These are phyloP conservation scores for Escallonia rubra DNA, from an alignment of 129 eudicot species.

Conservation along the genomic window DNA sequence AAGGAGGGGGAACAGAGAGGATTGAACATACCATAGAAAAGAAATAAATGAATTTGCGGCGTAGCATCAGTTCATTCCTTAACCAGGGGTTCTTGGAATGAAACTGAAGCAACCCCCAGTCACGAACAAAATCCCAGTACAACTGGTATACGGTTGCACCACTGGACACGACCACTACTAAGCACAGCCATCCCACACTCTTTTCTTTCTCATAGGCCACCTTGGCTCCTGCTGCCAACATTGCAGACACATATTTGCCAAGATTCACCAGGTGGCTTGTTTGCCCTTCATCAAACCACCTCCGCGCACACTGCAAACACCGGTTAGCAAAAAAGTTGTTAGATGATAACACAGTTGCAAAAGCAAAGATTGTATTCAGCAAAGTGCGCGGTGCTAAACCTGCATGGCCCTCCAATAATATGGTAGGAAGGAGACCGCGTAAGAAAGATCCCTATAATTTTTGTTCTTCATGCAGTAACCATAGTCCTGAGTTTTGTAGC, in stretches of 20 bases:
- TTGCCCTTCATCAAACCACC: slow-evolving; percentile 98
- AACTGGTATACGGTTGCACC: slow-evolving; percentile 83
- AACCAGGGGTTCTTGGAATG: slow-evolving; percentile 98
- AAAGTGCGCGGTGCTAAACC: slow-evolving; percentile 29
- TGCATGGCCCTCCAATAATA: slow-evolving; percentile 99
- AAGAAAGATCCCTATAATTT: slow-evolving; percentile 79
- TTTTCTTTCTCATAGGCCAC: slow-evolving; percentile 90
- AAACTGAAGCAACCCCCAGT: slow-evolving; percentile 94
- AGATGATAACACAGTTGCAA: neutral
- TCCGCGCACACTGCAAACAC: slow-evolving; percentile 71
- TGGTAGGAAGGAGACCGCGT: slow-evolving; percentile 94
- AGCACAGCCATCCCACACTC: slow-evolving; percentile 61
- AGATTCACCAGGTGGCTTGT: slow-evolving; percentile 74
- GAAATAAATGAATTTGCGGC: slow-evolving; percentile 73
- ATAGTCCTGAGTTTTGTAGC: slow-evolving; percentile 86
- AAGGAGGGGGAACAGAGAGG: neutral
- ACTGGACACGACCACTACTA: slow-evolving; percentile 80
- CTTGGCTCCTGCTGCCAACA: slow-evolving; percentile 98
- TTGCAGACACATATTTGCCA: slow-evolving; percentile 94
- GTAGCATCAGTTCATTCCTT: slow-evolving; percentile 83
- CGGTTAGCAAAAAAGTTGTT: neutral
- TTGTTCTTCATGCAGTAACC: slow-evolving; percentile 70
- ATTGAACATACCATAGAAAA: slow-evolving; percentile 72
- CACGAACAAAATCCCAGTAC: slow-evolving; percentile 98
- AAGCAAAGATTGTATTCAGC: no score